phyloP scores from a whole-genome alignment of 2,329 filamentous ascomycete species.

The Alternaria triticina region DNA sequence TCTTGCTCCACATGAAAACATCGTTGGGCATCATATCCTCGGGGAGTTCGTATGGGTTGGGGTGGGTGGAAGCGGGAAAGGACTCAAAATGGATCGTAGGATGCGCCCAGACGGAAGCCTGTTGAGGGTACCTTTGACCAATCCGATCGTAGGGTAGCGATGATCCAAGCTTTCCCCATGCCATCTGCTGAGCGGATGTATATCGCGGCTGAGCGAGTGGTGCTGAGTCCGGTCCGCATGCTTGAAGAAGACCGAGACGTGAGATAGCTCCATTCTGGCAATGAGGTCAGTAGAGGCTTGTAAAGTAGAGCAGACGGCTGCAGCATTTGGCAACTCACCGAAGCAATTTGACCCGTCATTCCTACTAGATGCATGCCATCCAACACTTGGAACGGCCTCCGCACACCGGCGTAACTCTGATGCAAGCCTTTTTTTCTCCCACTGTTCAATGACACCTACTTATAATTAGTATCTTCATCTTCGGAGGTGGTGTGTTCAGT shows the following conservation, averaged over 20 bases:
- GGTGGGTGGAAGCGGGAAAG: neutral
- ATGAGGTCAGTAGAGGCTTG: neutral
- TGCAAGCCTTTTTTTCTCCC: neutral
- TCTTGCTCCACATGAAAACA: slow-evolving; percentile 13
- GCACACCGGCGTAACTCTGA: neutral
- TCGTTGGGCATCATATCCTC: slow-evolving; percentile 12
- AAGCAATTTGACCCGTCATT: slow-evolving; percentile 8
- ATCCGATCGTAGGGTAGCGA: neutral
- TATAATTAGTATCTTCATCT: neutral
- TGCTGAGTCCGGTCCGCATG: neutral
- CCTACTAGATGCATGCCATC: slow-evolving; percentile 15
- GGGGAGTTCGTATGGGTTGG: neutral
- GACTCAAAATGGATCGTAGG: neutral
- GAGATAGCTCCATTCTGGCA: slow-evolving; percentile 14
- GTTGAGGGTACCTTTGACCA: neutral
- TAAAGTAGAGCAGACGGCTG: neutral
- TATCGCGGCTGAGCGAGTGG: neutral
- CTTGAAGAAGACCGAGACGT: slow-evolving; percentile 19
- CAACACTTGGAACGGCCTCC: slow-evolving; percentile 2
- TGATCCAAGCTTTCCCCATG: slow-evolving; percentile 3
- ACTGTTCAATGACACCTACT: slow-evolving; percentile 3
- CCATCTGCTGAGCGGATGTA: neutral
- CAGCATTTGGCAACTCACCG: slow-evolving; percentile 1
- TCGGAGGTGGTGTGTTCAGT: neutral
- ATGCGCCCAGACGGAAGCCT: slow-evolving; percentile 3